A percentile compares a stretch with the other conserved stretches of the same genome.
These are phyloP conservation scores for Camelina hispida DNA, from an alignment of 345 rosid species.

Conservation along the genomic window DNA sequence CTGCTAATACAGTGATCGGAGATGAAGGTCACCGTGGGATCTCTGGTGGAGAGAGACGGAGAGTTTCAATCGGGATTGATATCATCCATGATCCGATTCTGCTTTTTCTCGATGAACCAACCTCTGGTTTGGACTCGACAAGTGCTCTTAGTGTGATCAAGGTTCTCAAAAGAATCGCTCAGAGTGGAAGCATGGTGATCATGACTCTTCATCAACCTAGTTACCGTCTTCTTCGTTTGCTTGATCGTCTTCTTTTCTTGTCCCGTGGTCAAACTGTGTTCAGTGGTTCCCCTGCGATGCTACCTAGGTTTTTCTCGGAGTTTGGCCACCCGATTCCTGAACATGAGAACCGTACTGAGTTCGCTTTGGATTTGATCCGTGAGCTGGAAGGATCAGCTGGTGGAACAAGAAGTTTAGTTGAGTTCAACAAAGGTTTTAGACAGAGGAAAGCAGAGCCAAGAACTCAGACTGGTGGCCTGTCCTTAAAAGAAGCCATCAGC, in stretches of 20 bases:
- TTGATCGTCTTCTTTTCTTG: slow-evolving; percentile 73
- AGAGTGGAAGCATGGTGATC: slow-evolving; percentile 84
- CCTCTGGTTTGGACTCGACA: slow-evolving; percentile 90
- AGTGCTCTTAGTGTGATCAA: slow-evolving; percentile 89
- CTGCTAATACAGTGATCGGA: slow-evolving; percentile 82
- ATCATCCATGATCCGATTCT: slow-evolving; percentile 89
- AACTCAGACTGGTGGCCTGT: slow-evolving; percentile 26
- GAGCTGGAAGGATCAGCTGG: slow-evolving; percentile 88
- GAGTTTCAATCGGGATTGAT: slow-evolving; percentile 89
- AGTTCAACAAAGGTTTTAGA: slow-evolving; percentile 56
- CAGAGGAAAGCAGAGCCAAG: slow-evolving; percentile 44
- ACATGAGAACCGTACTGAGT: slow-evolving; percentile 85
- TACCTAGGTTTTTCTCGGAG: slow-evolving; percentile 63
- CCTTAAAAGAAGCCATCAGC: slow-evolving; percentile 43
- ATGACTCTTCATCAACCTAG: slow-evolving; percentile 97
- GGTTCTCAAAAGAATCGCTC: slow-evolving; percentile 83
- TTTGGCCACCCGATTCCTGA: slow-evolving; percentile 91
- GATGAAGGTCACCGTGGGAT: slow-evolving; percentile 95
- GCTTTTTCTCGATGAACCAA: slow-evolving; percentile 87
- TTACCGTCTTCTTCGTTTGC: slow-evolving; percentile 63
- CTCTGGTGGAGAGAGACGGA: slow-evolving; percentile 85
- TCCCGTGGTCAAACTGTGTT: slow-evolving; percentile 92
- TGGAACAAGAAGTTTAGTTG: slow-evolving; percentile 78
- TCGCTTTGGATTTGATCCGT: slow-evolving; percentile 75
- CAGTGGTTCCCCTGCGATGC: slow-evolving; percentile 69